phyloP scores from a whole-genome alignment of 805 yeast species.

The Hanseniaspora taiwanica region DNA sequence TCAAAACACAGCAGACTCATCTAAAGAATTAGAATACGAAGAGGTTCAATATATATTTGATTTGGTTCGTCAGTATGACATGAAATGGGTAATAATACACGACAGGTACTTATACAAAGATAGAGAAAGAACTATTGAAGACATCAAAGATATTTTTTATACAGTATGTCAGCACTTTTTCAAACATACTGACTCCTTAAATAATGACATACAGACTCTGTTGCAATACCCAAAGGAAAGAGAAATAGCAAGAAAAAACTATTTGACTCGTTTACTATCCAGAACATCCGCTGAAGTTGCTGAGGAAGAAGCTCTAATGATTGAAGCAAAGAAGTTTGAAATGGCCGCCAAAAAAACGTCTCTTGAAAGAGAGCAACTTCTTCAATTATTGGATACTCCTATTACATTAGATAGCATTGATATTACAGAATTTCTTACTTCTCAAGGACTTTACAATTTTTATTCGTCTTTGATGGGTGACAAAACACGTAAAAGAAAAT shows the following conservation, averaged over 20 bases:
- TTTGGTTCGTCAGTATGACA: conserved; percentile 39
- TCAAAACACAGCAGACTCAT: too few species aligned
- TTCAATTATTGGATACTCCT: conserved; percentile 78
- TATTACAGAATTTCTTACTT: conserved; percentile 62
- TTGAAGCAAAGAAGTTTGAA: conserved; percentile 87
- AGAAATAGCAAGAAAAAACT: conserved; percentile 70
- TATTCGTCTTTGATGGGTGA: conserved; percentile 67
- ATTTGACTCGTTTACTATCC: conserved; percentile 59
- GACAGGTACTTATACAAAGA: conserved; percentile 36
- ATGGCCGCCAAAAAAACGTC: conserved; percentile 83
- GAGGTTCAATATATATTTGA: conserved; percentile 76
- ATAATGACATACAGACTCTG: conserved; percentile 45
- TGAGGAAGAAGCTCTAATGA: conserved; percentile 87
- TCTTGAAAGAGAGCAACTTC: conserved; percentile 63
- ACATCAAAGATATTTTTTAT: conserved; percentile 73
- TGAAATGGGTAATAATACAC: conserved; percentile 50
- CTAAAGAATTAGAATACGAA: conserved; percentile 67
- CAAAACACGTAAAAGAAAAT: conserved; percentile 39
- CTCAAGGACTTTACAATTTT: conserved; percentile 81
- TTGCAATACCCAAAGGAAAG: conserved; percentile 56
- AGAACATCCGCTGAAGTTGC: conserved; percentile 95
- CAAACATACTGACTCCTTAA: conserved; percentile 28
- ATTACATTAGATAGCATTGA: conserved; percentile 51
- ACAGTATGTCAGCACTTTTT: conserved; percentile 46
- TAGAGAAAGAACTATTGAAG: conserved; percentile 47